These are phyloP conservation scores for Aspergillus sp. DNA, from an alignment of 2,329 filamentous ascomycete species.

Conservation along the genomic window DNA sequence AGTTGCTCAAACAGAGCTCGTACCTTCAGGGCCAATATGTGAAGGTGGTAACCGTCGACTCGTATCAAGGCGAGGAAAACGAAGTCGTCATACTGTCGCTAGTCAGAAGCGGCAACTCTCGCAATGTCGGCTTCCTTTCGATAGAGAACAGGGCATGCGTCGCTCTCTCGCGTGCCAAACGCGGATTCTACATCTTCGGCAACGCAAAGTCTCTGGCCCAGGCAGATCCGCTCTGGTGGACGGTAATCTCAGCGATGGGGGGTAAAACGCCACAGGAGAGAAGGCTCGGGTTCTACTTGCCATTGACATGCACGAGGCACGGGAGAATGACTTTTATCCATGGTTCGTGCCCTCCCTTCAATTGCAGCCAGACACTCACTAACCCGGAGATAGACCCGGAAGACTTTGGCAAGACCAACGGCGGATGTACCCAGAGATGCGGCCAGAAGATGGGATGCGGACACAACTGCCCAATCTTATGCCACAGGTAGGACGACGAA, in stretches of 20 bases:
- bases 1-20: constrained; percentile 31
- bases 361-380: constrained; percentile 1
- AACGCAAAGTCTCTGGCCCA: constrained; percentile 50
- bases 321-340: constrained; percentile 42
- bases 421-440: constrained; percentile 46
- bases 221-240: constrained; percentile 42
- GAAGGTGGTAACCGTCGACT: constrained; percentile 73
- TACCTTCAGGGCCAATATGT: constrained; percentile 38
- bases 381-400: no score
- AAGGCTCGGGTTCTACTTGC: constrained; percentile 45
- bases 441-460: constrained; percentile 38
- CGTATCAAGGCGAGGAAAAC: constrained; percentile 87
- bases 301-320: constrained; percentile 57
- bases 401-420: constrained; percentile 38
- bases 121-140: constrained; percentile 62
- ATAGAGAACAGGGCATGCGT: constrained; percentile 56
- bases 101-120: constrained; percentile 56
- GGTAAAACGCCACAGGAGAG: constrained; percentile 12
- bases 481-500: constrained; percentile 39
- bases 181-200: constrained; percentile 78
- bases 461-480: constrained; percentile 43
- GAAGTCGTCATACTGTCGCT: constrained; percentile 72
- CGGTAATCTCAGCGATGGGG: constrained; percentile 39
- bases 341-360: constrained; percentile 16
- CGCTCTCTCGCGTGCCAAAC: constrained; percentile 59